Base-by-base conservation (phyloP, 345 rosid species). In the Syzygium jambos region DNA sequence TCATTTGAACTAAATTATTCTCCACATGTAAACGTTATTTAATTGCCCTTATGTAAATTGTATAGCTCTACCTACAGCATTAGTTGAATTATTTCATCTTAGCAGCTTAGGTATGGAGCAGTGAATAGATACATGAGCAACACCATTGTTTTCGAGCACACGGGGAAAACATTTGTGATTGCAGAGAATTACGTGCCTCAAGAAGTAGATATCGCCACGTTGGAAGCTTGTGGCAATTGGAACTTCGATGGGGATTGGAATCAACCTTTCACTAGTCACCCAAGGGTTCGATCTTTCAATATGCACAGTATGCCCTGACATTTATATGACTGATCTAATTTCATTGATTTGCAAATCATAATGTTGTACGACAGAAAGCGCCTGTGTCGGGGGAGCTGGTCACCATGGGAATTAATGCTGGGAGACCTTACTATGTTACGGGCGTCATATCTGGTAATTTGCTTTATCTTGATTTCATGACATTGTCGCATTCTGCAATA, bases 261-360 rank as follows among this genome's bases (percentile, higher is more conserved):
- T 61, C 86, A 86, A 27, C 92, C 92, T 23, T 93, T 91, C 63
- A 89, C 90, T 2, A 85, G 88, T 54, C 93, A 93, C 56, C 93
- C 94, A 27, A 93, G 90, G 93, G 94, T 92, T 53, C 5, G 38
- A 86, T 34, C 22, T 52, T 56, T 85, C 56, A 52, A 46, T 83
- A 14, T 21, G 38, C 4, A 25, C 30, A 15, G 41, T 27, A 59
- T 59, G 30, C 65, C 65, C 77, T 1, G 41, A 7, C 11, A 34
- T 30, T 29, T 17, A 3, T 65, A 29, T 2, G 77, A 29, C 8
- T 15, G 41, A 65, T 63, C 30, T 30, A 63, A 63, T 65, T 65
- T 65, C 77, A 65, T 30, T 29, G 41, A 16, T 65, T 65, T 65
- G 29, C 41, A 3, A 15, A 65, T 65, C 77, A 65, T 29, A 29